Base-by-base conservation (phyloP, 805 yeast species). In the Starmerella geochares region DNA sequence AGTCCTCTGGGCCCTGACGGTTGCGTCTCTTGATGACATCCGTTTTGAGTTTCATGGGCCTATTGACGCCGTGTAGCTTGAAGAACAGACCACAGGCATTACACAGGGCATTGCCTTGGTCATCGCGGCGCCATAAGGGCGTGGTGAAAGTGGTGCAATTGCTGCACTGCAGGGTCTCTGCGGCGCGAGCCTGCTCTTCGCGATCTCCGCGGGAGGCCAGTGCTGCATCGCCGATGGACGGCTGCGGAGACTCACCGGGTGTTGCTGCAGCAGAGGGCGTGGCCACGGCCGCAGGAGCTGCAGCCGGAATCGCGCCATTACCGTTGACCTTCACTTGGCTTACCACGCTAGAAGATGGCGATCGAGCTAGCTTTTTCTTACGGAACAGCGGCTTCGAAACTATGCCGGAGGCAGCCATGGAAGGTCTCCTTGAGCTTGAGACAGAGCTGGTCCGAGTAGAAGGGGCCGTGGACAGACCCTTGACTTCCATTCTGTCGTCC, bases 81-180 rank as follows among this genome's bases (percentile, higher is more conserved):
- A 85, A 74, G 60, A 90, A 90, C 53, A 90, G 70, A 0, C 97
- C 98, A 70, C 98, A 90, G 0, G 98, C 97, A 65, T 90, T 90
- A 68, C 97, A 90, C 52, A 90, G 70, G 0, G 96, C 94, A 60
- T 85, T 82, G 1, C 96, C 96, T 52, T 84, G 85, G 0, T 94
- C 87, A 59, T 86, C 86, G 45, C 96, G 73, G 58, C 98, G 72
- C 98, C 98, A 90, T 16, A 90, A 66, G 1, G 98, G 98, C 0
- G 98, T 90, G 16, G 94, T 87, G 55, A 76, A 79, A 0, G 98
- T 90, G 60, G 83, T 81, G 66, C 98, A 90, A 67, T 90, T 90
- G 13, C 86, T 79, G 65, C 96, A 87, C 40, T 38, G 41, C n/a
- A 55, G 36, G 28, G 48, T 39, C 24, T 55, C 58, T 3, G 43